Evolutionary conservation across 2,329 filamentous ascomycete genomes (phyloP).

Genomic region (Lachnellula arida): DNA sequence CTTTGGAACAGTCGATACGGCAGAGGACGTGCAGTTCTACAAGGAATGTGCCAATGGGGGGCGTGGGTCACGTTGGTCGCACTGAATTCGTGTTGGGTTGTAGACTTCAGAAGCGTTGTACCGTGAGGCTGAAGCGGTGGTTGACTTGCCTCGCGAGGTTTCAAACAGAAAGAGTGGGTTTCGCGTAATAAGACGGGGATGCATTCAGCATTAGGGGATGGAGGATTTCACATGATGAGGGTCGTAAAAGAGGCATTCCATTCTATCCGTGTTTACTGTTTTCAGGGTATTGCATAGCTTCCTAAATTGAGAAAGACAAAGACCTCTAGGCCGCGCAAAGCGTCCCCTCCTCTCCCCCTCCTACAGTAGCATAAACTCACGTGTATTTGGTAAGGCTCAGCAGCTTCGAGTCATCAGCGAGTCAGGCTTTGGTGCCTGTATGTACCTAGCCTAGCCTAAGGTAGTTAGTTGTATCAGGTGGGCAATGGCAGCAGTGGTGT

Average conservation of each 20-base stretch:
- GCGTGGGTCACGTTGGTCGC: neutral
- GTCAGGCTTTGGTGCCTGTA: too few relatives aligned
- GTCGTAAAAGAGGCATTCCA: neutral
- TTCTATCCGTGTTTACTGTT: neutral
- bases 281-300: too few relatives aligned
- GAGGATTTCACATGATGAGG: neutral
- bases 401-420: neutral
- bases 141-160: conserved; percentile 13
- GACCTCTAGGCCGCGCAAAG: too few relatives aligned
- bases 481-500: neutral
- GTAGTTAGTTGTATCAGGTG: conserved; percentile 2
- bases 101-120: neutral
- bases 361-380: neutral
- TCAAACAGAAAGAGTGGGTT: conserved; percentile 3
- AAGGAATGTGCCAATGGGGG: neutral
- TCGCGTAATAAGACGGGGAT: neutral
- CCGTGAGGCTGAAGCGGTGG: conserved; percentile 17
- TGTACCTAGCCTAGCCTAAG: neutral
- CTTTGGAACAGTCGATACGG: neutral
- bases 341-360: too few relatives aligned
- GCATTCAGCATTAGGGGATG: neutral
- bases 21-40: neutral
- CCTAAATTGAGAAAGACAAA: too few relatives aligned
- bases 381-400: neutral
- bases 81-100: neutral